A percentile compares a stretch with the other conserved stretches of the same genome.
phyloP scores from a whole-genome alignment of 352 stramenopile species.

The Globisporangium parvum region DNA sequence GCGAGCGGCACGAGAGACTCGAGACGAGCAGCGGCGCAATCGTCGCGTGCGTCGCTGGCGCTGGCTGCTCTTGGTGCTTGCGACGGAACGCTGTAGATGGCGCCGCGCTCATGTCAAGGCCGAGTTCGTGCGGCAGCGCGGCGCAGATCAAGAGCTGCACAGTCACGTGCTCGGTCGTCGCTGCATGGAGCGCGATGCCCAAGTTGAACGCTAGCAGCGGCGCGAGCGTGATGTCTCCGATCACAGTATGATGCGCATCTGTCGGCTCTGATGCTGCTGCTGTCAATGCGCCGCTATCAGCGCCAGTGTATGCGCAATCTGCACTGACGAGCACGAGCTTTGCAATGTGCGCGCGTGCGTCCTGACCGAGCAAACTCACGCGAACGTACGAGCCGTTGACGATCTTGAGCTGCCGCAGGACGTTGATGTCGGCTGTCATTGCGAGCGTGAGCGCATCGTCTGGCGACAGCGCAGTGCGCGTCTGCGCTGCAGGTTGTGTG shows the following conservation, averaged over 20 bases:
- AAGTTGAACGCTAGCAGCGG: constrained; percentile 78
- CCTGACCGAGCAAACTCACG: constrained; percentile 10
- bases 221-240: constrained; percentile 37
- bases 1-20: constrained; percentile 48
- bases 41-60: constrained; percentile 42
- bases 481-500: neutral
- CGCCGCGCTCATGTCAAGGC: constrained; percentile 16
- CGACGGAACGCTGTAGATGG: constrained; percentile 30
- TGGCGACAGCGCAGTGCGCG: constrained; percentile 2
- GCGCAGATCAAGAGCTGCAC: constrained; percentile 32
- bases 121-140: constrained; percentile 39
- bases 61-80: constrained; percentile 47
- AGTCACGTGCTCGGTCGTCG: constrained; percentile 16
- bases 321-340: constrained; percentile 23
- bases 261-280: neutral
- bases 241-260: neutral
- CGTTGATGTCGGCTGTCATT: constrained; percentile 28
- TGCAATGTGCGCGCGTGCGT: constrained; percentile 18
- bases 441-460: constrained; percentile 29
- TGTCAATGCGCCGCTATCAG: neutral
- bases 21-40: constrained; percentile 61
- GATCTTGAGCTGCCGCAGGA: constrained; percentile 35
- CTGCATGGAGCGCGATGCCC: constrained; percentile 37
- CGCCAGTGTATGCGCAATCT: constrained; percentile 4
- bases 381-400: constrained; percentile 51